phyloP scores from a whole-genome alignment of 805 yeast genomes.

The Grigorovia jiainica region DNA sequence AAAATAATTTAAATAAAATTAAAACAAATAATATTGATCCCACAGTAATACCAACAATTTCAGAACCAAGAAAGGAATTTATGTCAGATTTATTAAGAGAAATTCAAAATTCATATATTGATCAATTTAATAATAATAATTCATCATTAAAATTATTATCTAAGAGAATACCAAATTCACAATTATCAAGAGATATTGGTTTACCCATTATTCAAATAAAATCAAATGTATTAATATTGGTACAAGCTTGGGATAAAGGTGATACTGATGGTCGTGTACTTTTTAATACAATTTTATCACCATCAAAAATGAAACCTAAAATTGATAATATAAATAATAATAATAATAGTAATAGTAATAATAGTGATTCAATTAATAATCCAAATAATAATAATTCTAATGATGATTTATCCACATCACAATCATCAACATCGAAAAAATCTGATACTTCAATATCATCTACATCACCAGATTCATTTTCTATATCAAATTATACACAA shows the following conservation, averaged over 20 bases:
- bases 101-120: constrained; percentile 18
- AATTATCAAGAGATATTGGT: constrained; percentile 15
- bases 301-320: constrained; percentile 8
- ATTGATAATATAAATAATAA: background rate
- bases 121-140: constrained; percentile 15
- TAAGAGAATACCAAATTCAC: constrained; percentile 20
- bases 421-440: background rate
- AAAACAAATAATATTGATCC: background rate
- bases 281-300: constrained; percentile 23
- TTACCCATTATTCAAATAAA: constrained; percentile 22
- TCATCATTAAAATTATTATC: constrained; percentile 21
- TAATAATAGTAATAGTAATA: background rate
- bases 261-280: constrained; percentile 26
- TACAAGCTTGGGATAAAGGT: constrained; percentile 26
- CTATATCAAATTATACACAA: background rate
- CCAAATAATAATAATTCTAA: background rate
- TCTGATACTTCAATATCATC: background rate
- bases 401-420: background rate
- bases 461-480: background rate
- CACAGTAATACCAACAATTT: background rate
- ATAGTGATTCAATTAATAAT: too few species aligned
- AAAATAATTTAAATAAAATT: background rate
- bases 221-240: constrained; percentile 17
- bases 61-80: constrained; percentile 6
- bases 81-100: constrained; percentile 22